A percentile compares a stretch with the other conserved stretches of the same genome.
Conservation (phyloP, 1,284 basidiomycete genomes). For the Cryptococcus sp. region DNA sequence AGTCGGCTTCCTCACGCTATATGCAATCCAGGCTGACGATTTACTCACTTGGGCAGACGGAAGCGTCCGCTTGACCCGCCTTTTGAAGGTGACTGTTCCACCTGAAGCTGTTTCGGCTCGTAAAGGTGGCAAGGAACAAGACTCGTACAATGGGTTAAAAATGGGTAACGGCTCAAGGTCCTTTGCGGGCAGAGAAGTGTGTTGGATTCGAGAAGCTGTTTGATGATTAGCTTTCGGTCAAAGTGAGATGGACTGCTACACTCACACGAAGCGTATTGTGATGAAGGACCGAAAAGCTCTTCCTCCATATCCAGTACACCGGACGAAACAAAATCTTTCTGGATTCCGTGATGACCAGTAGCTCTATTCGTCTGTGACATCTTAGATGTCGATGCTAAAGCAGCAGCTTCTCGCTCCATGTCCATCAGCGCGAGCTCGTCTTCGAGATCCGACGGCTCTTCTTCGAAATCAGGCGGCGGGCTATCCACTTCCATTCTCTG, state of each 20-base stretch:
- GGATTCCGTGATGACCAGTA: not conserved
- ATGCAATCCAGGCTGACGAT: not conserved
- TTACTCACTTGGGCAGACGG: conserved; percentile 15
- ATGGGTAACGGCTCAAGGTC: conserved; percentile 14
- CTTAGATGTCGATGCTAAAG: not conserved
- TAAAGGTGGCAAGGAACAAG: conserved; percentile 25
- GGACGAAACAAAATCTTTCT: not conserved
- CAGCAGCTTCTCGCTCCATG: conserved; percentile 16
- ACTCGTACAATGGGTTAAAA: conserved; percentile 15
- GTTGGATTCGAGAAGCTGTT: conserved; percentile 25
- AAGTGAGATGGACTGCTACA: too few species aligned
- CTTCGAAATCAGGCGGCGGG: conserved; percentile 29
- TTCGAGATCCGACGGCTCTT: conserved; percentile 29
- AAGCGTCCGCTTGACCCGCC: conserved; percentile 27
- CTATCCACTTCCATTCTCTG: conserved; percentile 11
- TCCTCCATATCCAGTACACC: not conserved
- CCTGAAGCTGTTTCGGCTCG: conserved; percentile 43
- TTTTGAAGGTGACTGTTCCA: conserved; percentile 29
- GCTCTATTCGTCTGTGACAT: not conserved
- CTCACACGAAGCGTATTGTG: conserved; percentile 21
- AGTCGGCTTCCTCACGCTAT: too few species aligned
- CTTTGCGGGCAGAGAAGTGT: conserved; percentile 24
- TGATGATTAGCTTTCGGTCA: too few species aligned
- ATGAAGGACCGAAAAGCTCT: not conserved
- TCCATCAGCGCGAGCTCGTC: conserved; percentile 33